Percentiles rank a stretch among this genome's conserved stretches.
phyloP scores from a whole-genome alignment of 2,329 filamentous ascomycete genomes.

The Hymenoscyphus salicellus region DNA sequence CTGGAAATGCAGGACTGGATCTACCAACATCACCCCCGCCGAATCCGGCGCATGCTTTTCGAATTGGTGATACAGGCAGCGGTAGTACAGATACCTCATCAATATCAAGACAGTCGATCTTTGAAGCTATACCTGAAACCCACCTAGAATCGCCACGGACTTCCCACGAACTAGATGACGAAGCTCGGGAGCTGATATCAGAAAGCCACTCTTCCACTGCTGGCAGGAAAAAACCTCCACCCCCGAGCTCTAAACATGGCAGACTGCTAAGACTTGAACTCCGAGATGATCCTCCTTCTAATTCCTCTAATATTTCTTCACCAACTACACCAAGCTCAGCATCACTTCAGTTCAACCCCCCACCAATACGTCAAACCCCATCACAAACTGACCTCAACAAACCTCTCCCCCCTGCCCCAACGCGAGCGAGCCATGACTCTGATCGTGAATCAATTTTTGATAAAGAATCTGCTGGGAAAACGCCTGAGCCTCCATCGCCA shows the following conservation, averaged over 20 bases:
- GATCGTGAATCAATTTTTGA: slow-evolving; percentile 51
- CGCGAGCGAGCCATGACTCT: slow-evolving; percentile 43
- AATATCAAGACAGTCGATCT: slow-evolving; percentile 56
- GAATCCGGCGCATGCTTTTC: slow-evolving; percentile 29
- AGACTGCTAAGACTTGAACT: slow-evolving; percentile 62
- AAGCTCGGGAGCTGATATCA: slow-evolving; percentile 39
- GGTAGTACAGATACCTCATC: slow-evolving; percentile 56
- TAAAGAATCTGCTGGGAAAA: slow-evolving; percentile 51
- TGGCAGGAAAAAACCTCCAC: slow-evolving; percentile 66
- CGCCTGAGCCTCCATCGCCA: slow-evolving; percentile 44
- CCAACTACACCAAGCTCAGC: slow-evolving; percentile 10
- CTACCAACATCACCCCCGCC: slow-evolving; percentile 32
- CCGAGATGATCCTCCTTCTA: slow-evolving; percentile 40
- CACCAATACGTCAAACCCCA: slow-evolving; percentile 25
- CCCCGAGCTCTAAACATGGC: slow-evolving; percentile 74
- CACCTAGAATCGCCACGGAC: slow-evolving; percentile 51
- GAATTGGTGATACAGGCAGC: slow-evolving; percentile 43
- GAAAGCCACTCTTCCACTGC: slow-evolving; percentile 32
- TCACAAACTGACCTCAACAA: slow-evolving; percentile 55
- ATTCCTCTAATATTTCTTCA: slow-evolving; percentile 33
- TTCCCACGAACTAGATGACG: slow-evolving; percentile 56
- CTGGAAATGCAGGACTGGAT: slow-evolving; percentile 55
- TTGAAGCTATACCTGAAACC: slow-evolving; percentile 47
- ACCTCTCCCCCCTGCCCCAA: slow-evolving; percentile 56
- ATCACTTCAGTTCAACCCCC: slow-evolving; percentile 10